These are phyloP conservation scores for Vitis rotundifolia DNA, from an alignment of 164 flowering plant genomes.

Conservation along the genomic window DNA sequence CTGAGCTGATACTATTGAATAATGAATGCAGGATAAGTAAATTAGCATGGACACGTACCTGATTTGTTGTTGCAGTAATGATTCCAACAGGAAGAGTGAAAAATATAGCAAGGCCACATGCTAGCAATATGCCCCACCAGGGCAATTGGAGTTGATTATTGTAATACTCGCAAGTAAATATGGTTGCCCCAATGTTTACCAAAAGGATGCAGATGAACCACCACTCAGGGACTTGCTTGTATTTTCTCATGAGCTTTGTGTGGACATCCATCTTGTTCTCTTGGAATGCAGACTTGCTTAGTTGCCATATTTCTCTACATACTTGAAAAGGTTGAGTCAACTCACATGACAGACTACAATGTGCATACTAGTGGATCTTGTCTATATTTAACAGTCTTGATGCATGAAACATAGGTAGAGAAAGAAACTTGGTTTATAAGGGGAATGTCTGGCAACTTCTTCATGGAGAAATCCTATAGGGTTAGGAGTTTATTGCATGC, in stretches of 20 bases:
- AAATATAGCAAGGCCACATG: conserved; percentile 69
- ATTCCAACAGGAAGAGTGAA: conserved; percentile 91
- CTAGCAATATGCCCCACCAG: conserved; percentile 90
- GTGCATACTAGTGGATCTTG: no score
- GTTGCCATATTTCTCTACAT: conserved; percentile 74
- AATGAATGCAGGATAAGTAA: no score
- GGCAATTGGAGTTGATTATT: conserved; percentile 78
- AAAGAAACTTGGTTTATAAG: no score
- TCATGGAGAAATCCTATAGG: no score
- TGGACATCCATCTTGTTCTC: conserved; percentile 72
- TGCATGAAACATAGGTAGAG: no score
- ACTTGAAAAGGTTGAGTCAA: no score
- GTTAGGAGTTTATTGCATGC: no score
- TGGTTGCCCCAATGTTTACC: conserved; percentile 55
- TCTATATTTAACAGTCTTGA: no score
- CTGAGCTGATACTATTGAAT: no score
- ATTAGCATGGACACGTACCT: conserved; percentile 35
- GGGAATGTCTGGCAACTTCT: no score
- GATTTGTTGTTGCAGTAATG: conserved; percentile 90
- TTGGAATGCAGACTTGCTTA: conserved; percentile 56
- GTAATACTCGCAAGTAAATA: conserved; percentile 69
- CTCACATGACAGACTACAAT: no score
- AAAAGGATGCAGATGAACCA: conserved; percentile 72
- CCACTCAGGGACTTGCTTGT: conserved; percentile 81
- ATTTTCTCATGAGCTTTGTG: conserved; percentile 70